These are phyloP conservation scores for Sclerotinia trifoliorum DNA, from an alignment of 2,329 filamentous ascomycete genomes.

Conservation along the genomic window DNA sequence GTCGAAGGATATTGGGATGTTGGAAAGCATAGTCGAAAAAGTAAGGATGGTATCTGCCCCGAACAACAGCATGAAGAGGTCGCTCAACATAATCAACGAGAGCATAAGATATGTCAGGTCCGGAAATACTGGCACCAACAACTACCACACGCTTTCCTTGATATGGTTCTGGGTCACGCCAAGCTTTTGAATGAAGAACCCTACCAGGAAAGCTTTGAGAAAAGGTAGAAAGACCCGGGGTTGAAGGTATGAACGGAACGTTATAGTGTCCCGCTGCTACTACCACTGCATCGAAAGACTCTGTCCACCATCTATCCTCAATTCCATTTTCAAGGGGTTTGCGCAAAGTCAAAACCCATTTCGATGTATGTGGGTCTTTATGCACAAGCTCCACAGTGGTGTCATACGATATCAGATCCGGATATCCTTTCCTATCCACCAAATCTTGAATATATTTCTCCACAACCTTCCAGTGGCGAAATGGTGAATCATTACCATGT, in stretches of 20 bases:
- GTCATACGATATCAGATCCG: constrained; percentile 52
- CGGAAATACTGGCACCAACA: constrained; percentile 64
- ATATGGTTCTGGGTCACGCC: constrained; percentile 62
- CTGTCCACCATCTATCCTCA: constrained; percentile 60
- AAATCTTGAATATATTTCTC: constrained; percentile 54
- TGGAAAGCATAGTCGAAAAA: constrained; percentile 60
- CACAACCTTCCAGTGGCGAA: constrained; percentile 60
- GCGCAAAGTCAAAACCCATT: constrained; percentile 55
- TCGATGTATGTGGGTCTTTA: constrained; percentile 44
- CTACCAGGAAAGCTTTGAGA: constrained; percentile 52
- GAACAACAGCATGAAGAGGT: constrained; percentile 54
- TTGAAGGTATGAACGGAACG: constrained; percentile 60
- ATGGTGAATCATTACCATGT: constrained; percentile 59
- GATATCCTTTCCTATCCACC: constrained; percentile 53
- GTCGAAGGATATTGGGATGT: constrained; percentile 52
- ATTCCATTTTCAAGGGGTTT: constrained; percentile 42
- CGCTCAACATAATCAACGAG: constrained; percentile 47
- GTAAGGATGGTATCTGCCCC: constrained; percentile 53
- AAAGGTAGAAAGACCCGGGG: constrained; percentile 58
- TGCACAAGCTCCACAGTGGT: constrained; percentile 62
- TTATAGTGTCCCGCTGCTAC: constrained; percentile 68
- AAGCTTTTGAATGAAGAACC: constrained; percentile 71
- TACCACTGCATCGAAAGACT: constrained; percentile 64
- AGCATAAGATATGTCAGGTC: constrained; percentile 59
- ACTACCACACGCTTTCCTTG: constrained; percentile 54